phyloP scores from a whole-genome alignment of 345 rosid species.

The Bruguiera parviflora region DNA sequence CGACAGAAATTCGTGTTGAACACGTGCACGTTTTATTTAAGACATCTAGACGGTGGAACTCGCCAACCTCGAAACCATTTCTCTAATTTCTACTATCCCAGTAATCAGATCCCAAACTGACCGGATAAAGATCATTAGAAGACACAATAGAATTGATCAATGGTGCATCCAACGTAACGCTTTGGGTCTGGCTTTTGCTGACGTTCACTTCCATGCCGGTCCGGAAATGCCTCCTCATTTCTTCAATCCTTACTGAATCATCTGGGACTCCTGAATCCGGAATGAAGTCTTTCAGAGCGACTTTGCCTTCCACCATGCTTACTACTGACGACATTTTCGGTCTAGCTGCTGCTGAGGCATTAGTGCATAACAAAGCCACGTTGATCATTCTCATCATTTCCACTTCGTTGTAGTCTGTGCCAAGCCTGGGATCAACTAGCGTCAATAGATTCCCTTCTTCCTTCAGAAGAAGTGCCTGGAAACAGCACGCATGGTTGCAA shows the following conservation, averaged over 20 bases:
- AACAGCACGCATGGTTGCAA: background rate
- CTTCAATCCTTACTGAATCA: slow-evolving; percentile 21
- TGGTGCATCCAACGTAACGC: slow-evolving; percentile 24
- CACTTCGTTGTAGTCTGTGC: slow-evolving; percentile 36
- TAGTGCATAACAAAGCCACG: slow-evolving; percentile 45
- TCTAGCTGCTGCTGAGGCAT: slow-evolving; percentile 33
- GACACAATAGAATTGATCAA: slow-evolving; percentile 32
- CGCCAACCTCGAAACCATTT: background rate
- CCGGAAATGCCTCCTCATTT: slow-evolving; percentile 33
- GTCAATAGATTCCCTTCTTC: slow-evolving; percentile 36
- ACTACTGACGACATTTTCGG: slow-evolving; percentile 51
- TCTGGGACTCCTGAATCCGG: background rate
- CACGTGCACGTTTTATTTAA: too few species aligned
- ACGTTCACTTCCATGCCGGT: slow-evolving; percentile 12
- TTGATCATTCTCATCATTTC: slow-evolving; percentile 44
- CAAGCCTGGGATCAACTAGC: slow-evolving; percentile 45
- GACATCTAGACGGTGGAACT: too few species aligned
- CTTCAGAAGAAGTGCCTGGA: slow-evolving; percentile 40
- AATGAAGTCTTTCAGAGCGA: slow-evolving; percentile 19
- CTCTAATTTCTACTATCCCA: slow-evolving; percentile 6
- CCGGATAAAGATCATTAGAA: slow-evolving; percentile 35
- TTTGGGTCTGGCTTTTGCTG: slow-evolving; percentile 12
- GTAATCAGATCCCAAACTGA: slow-evolving; percentile 18
- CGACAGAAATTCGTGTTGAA: background rate
- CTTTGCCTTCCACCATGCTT: slow-evolving; percentile 52